Evolutionary conservation across 805 yeast species (phyloP).

Genomic region (Spathaspora hagerdaliae): DNA sequence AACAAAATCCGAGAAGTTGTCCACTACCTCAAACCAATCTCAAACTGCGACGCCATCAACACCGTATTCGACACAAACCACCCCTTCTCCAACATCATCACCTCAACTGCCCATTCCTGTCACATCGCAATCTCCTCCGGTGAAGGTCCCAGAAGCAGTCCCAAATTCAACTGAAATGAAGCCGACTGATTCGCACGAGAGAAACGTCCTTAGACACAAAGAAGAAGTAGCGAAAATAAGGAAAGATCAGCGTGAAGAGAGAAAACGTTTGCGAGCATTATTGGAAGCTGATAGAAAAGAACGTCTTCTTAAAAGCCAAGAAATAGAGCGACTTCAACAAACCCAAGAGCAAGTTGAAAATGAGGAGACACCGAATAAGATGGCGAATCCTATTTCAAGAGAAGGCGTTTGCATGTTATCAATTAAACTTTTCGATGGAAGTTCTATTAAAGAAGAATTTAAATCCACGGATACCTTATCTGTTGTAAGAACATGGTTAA

Average conservation of each 20-base stretch:
- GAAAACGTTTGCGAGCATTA: slow-evolving; percentile 49
- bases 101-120: not conserved
- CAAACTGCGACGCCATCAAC: not conserved
- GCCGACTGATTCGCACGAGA: slow-evolving; percentile 3
- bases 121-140: not conserved
- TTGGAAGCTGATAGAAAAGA: slow-evolving; percentile 53
- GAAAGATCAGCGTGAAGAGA: slow-evolving; percentile 48
- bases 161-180: slow-evolving; percentile 3
- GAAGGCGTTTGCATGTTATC: slow-evolving; percentile 37
- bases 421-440: slow-evolving; percentile 68
- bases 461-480: slow-evolving; percentile 40
- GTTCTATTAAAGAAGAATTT: slow-evolving; percentile 51
- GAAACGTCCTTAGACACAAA: slow-evolving; percentile 7
- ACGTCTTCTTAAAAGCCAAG: slow-evolving; percentile 19
- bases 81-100: not conserved
- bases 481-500: slow-evolving; percentile 62
- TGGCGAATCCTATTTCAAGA: not conserved
- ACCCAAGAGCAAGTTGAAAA: not conserved
- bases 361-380: not conserved
- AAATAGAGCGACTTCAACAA: slow-evolving; percentile 6
- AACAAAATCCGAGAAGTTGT: not conserved
- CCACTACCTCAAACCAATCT: slow-evolving; percentile 6
- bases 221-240: slow-evolving; percentile 11
- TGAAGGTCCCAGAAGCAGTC: slow-evolving; percentile 2
- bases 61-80: not conserved